A percentile compares a stretch with the other conserved stretches of the same genome.
These are phyloP conservation scores for Phytopythium chamaehyphon DNA, from an alignment of 352 stramenopile species.

Conservation along the genomic window DNA sequence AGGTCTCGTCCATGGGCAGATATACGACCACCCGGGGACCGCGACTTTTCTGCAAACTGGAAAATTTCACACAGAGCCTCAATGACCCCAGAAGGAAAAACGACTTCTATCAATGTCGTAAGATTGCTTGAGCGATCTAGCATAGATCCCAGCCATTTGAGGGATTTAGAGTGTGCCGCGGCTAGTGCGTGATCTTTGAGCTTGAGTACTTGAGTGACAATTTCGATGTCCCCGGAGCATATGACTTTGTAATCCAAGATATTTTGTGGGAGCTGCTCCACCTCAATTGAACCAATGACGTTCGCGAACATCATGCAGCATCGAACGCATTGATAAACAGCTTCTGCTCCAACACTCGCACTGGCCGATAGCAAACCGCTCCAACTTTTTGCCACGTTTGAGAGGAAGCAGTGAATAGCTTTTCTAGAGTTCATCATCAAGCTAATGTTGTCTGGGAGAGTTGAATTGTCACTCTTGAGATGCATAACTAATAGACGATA, in stretches of 20 bases:
- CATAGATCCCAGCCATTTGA: slow-evolving; percentile 82
- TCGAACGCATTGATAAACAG: slow-evolving; percentile 53
- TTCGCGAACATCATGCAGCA: slow-evolving; percentile 63
- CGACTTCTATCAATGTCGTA: slow-evolving; percentile 48
- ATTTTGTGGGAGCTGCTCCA: neutral
- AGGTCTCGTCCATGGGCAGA: slow-evolving; percentile 38
- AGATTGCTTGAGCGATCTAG: slow-evolving; percentile 58
- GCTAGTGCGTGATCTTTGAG: slow-evolving; percentile 22
- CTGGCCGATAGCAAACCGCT: slow-evolving; percentile 1
- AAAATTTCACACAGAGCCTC: slow-evolving; percentile 62
- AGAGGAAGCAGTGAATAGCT: slow-evolving; percentile 23
- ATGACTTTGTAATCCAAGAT: slow-evolving; percentile 39
- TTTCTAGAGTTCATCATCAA: slow-evolving; percentile 15
- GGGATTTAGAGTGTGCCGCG: slow-evolving; percentile 39
- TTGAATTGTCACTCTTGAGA: slow-evolving; percentile 14
- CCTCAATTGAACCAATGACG: slow-evolving; percentile 38
- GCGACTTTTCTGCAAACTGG: slow-evolving; percentile 30
- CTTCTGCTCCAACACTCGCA: slow-evolving; percentile 21
- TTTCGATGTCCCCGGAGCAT: slow-evolving; percentile 36
- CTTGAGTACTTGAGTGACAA: slow-evolving; percentile 38
- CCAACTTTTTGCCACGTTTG: slow-evolving; percentile 11
- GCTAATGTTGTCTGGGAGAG: neutral
- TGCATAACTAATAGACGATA: slow-evolving; percentile 21
- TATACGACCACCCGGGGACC: slow-evolving; percentile 48
- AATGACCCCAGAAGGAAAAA: slow-evolving; percentile 52